Conservation (phyloP, 2,329 filamentous ascomycete species). For the Apiospora saccharicola region DNA sequence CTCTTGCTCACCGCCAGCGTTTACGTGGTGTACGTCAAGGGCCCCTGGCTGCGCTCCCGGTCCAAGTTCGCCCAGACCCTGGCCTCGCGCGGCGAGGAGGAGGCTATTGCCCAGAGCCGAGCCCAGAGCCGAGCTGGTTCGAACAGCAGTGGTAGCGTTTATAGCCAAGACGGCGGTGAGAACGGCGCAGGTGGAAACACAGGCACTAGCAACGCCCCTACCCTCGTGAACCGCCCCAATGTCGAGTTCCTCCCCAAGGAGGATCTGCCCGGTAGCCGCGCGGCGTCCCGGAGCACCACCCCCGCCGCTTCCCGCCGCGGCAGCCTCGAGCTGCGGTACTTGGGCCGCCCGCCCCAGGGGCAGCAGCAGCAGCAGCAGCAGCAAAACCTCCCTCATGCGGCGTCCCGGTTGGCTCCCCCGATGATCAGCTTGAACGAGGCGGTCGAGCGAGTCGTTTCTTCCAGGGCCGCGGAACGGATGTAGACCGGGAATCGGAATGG, state of each 20-base stretch:
- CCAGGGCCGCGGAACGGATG: background rate
- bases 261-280: slow-evolving; percentile 1
- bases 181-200: background rate
- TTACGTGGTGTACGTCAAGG: slow-evolving; percentile 72
- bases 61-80: slow-evolving; percentile 73
- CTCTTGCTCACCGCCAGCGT: slow-evolving; percentile 68
- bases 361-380: too few relatives aligned
- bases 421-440: background rate
- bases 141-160: too few relatives aligned
- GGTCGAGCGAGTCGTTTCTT: background rate
- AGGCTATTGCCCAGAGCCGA: too few relatives aligned
- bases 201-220: background rate
- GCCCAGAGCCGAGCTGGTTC: too few relatives aligned
- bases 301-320: background rate
- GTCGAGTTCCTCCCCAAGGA: slow-evolving; percentile 2
- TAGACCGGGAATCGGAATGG: background rate
- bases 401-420: background rate
- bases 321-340: background rate
- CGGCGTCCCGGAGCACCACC: background rate
- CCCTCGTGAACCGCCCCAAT: background rate
- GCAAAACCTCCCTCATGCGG: background rate
- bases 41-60: slow-evolving; percentile 63
- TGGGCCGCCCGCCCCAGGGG: background rate
- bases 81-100: slow-evolving; percentile 46
- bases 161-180: background rate